phyloP scores from a whole-genome alignment of 352 stramenopile species.

The Blastocystis sp. region DNA sequence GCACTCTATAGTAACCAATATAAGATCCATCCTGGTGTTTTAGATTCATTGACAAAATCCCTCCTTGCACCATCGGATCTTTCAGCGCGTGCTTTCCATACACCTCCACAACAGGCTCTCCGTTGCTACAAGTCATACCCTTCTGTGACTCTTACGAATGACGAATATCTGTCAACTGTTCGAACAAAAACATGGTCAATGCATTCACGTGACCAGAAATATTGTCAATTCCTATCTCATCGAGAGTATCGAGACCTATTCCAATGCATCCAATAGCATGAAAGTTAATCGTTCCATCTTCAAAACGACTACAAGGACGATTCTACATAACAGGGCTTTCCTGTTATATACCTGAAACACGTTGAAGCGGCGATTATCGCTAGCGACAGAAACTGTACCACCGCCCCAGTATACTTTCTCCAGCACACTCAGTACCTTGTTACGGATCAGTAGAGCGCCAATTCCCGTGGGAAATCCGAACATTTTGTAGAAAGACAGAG shows the following conservation, averaged over 20 bases:
- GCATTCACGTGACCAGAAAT: constrained; percentile 56
- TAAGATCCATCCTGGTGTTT: constrained; percentile 67
- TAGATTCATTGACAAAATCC: constrained; percentile 70
- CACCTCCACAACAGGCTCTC: constrained; percentile 66
- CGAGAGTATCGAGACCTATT: constrained; percentile 68
- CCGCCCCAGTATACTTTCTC: constrained; percentile 68
- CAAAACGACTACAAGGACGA: constrained; percentile 52
- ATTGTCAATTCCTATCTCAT: constrained; percentile 66
- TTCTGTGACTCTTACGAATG: not conserved
- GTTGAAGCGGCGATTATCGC: not conserved
- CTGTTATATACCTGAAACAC: constrained; percentile 17
- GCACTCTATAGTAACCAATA: constrained; percentile 71
- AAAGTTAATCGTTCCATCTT: constrained; percentile 70
- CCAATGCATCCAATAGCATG: constrained; percentile 67
- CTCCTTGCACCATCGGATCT: constrained; percentile 60
- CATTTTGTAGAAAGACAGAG: constrained; percentile 74
- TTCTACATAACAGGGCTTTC: not conserved
- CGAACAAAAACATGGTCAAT: constrained; percentile 56
- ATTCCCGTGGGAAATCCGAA: constrained; percentile 72
- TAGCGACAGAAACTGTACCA: constrained; percentile 64
- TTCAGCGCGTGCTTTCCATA: constrained; percentile 66
- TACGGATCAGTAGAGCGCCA: constrained; percentile 70
- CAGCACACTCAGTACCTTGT: constrained; percentile 40
- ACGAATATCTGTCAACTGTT: not conserved
- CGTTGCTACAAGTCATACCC: constrained; percentile 64